Evolutionary conservation across 1,284 basidiomycete genomes (phyloP), one percentile per base, ranked within the genome.

Genomic region (Laetiporus sulphureus): DNA sequence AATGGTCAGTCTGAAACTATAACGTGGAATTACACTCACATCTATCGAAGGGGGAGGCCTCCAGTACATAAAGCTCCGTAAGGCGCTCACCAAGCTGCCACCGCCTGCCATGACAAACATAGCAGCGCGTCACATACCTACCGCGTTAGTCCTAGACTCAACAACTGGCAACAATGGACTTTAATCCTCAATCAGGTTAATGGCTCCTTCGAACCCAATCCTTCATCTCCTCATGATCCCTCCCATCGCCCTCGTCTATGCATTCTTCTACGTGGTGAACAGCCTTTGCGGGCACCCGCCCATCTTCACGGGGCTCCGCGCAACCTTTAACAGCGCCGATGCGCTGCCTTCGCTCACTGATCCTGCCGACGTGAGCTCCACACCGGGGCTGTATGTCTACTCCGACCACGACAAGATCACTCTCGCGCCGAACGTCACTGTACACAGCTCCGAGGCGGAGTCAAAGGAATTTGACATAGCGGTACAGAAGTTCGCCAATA

Each of bases 131-230:
- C 25, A 13, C 27, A 47, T 36, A 5, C 46, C 46, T 2, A 45
- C 38, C 3, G 48, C 46, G 2, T 40, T 50, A n/a, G 37, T 50
- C 15, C 48, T 48, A 15, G 48, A 50, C 33, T 50, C 48, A 11
- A 35, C 38, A 4, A 42, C 46, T 16, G 40, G 38, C 10, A 38
- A 42, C 34, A 40, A 43, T 15, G 43, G 40, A 2, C 46, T 48
- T n/a, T 21, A 27, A 31, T 43, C 38, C 21, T 38, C 47, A 12
- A 33, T 49, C n/a, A 29, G 36, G 12, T 32, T 41, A 0, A 29
- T 44, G 16, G 39, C 41, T 11, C 42, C 47, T 6, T 16, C 13
- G 16, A 37, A 46, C n/a, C 44, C 30, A 7, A 18, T 49, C 29
- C 24, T 49, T 11, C 41, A 32, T 19, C n/a, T 25, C 13, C 41